Evolutionary conservation across 2,329 filamentous ascomycete genomes (phyloP).

Genomic region (Plectosphaerella cucumerina): DNA sequence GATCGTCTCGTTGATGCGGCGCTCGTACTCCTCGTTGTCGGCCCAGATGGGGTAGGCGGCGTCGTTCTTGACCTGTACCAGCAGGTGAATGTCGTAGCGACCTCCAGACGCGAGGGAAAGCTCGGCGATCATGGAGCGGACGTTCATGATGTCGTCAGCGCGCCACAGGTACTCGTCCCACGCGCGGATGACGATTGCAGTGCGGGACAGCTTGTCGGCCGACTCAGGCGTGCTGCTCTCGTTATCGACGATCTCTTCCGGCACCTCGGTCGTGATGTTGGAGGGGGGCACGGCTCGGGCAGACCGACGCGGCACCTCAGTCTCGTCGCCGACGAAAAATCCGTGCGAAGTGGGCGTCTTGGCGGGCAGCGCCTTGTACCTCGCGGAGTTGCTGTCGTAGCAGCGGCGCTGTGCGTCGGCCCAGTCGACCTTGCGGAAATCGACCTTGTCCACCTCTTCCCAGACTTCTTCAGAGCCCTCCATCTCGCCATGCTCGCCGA

Average conservation of each 20-base stretch:
- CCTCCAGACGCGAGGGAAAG: conserved; percentile 75
- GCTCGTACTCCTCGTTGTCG: conserved; percentile 63
- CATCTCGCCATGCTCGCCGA: conserved; percentile 79
- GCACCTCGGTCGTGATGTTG: not conserved
- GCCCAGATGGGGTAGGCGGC: conserved; percentile 73
- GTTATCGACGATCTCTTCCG: not conserved
- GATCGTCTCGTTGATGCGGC: conserved; percentile 62
- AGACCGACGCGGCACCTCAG: not conserved
- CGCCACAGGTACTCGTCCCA: conserved; percentile 80
- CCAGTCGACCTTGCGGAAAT: conserved; percentile 77
- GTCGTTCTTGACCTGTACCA: conserved; percentile 80
- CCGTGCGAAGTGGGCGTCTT: conserved; percentile 39
- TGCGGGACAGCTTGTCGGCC: conserved; percentile 46
- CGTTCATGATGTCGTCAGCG: conserved; percentile 74
- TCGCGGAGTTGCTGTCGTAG: conserved; percentile 62
- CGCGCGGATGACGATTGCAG: conserved; percentile 75
- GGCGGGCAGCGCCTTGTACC: conserved; percentile 53
- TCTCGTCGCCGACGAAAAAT: conserved; percentile 42
- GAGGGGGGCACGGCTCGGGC: not conserved
- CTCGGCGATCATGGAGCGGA: conserved; percentile 82
- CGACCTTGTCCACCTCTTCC: conserved; percentile 65
- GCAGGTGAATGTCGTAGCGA: conserved; percentile 80
- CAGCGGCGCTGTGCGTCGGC: conserved; percentile 73
- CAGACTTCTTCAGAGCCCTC: conserved; percentile 80
- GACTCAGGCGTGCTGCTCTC: not conserved